These are phyloP conservation scores for Wolfiporia cocos DNA, from an alignment of 1,284 basidiomycete genomes.

Conservation along the genomic window DNA sequence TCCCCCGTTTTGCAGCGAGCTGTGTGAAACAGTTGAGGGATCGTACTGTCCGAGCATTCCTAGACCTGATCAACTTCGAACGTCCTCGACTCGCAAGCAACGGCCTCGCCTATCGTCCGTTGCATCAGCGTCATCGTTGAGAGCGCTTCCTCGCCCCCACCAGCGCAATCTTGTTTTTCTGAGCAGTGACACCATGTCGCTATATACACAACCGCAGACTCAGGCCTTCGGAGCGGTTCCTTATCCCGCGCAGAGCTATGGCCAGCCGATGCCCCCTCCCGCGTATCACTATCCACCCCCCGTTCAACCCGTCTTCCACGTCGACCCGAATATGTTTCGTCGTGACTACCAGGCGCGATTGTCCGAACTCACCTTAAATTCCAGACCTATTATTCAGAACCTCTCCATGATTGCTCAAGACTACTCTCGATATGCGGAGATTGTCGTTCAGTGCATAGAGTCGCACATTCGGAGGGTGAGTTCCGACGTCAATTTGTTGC, in stretches of 20 bases:
- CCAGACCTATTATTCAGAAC: constrained; percentile 91
- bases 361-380: constrained; percentile 88
- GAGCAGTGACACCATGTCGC: constrained; percentile 34
- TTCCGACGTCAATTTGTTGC: constrained; percentile 22
- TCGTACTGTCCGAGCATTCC: constrained; percentile 8
- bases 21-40: constrained; percentile 23
- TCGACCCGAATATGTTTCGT: constrained; percentile 76
- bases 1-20: constrained; percentile 11
- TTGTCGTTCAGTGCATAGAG: constrained; percentile 87
- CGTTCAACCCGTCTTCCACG: constrained; percentile 34
- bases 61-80: constrained; percentile 7
- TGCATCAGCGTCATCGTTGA: constrained; percentile 6
- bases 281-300: constrained; percentile 35
- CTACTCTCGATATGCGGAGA: constrained; percentile 71
- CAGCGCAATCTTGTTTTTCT: constrained; percentile 9
- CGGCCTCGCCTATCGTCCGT: no score
- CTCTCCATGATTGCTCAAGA: constrained; percentile 95
- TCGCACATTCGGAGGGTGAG: constrained; percentile 86
- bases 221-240: constrained; percentile 33
- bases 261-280: constrained; percentile 35
- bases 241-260: constrained; percentile 39
- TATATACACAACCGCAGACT: constrained; percentile 42
- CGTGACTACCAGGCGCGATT: constrained; percentile 77
- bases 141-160: no score
- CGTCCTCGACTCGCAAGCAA: no score